Percentiles rank a stretch among this genome's conserved stretches.
phyloP scores from a whole-genome alignment of 1,139 yeast species.

The Magnusiomyces magnusii region DNA sequence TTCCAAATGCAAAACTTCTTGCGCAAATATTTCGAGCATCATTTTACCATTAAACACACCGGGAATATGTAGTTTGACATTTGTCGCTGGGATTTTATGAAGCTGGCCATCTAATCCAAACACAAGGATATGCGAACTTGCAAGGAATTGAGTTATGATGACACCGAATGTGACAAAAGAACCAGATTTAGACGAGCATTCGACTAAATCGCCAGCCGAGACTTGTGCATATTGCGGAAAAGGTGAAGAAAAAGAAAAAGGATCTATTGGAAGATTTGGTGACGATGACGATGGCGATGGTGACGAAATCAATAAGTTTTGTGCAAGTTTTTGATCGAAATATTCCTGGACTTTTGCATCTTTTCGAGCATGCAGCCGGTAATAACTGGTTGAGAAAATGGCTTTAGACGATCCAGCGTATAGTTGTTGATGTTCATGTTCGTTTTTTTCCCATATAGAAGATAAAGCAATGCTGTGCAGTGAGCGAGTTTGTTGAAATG shows the following conservation, averaged over 20 bases:
- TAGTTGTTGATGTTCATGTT: not conserved
- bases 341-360: not conserved
- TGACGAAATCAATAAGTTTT: not conserved
- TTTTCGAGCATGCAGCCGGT: not conserved
- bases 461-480: not conserved
- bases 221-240: not conserved
- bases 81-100: not conserved
- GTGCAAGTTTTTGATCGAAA: not conserved
- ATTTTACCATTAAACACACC: not conserved
- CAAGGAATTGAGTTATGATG: not conserved
- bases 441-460: not conserved
- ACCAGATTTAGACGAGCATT: constrained; percentile 2
- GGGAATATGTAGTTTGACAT: not conserved
- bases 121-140: not conserved
- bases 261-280: not conserved
- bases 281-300: too few relatives aligned
- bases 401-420: not conserved
- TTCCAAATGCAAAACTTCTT: not conserved
- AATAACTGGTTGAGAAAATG: not conserved
- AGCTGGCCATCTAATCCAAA: not conserved
- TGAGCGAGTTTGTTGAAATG: not conserved
- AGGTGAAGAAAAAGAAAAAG: not conserved
- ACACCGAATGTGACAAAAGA: constrained; percentile 4
- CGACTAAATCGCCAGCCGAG: constrained; percentile 5
- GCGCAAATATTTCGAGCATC: not conserved